Base-by-base conservation (phyloP, 192 early-diverging fungal species). In the Coemansia sp. region DNA sequence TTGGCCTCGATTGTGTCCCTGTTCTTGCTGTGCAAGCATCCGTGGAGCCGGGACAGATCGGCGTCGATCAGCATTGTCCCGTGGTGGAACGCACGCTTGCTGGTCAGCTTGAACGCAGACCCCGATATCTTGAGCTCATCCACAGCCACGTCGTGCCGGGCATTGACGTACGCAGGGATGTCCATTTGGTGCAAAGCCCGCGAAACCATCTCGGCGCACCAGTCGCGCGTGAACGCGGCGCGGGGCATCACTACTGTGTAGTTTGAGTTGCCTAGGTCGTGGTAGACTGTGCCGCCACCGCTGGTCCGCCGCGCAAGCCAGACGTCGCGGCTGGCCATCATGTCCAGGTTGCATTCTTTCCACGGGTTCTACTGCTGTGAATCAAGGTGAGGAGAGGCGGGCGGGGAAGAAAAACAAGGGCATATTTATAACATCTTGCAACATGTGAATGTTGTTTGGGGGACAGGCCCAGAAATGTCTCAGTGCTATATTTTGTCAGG, bases 1-100 rank as follows among this genome's bases (percentile, higher is more conserved):
- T 91, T 90, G 33, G 93, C 91, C 6, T 86, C 84, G 20, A 99
- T 83, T 41, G 84, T 85, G 59, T 76, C 81, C 87, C 78, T 63
- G 39, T 68, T 64, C 41, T 38, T 51, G 71, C 78, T 78, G 57
- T 80, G 78, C 48, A 92, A 69, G 53, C 79, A 87, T 36, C 73
- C 74, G 39, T 78, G 62, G 35, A 92, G 79, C 12, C 76, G 66
- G 21, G 60, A 52, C 56, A 96, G 85, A 76, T 98, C 92, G 8
- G 94, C 83, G 67, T 95, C 89, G 60, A 99, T 97, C 43, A 99
- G 80, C 98, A 99, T 97, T 7, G 98, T 99, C 49, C 98, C 98
- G 74, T 99, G 98, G 73, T 97, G 95, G 71, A 96, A 97, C 4
- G 96, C 92, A 59, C 92, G 74, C 8, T 75, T 60, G 62, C 85